Conservation (phyloP, 2,329 filamentous ascomycete genomes). For the Botryotinia globosa region DNA sequence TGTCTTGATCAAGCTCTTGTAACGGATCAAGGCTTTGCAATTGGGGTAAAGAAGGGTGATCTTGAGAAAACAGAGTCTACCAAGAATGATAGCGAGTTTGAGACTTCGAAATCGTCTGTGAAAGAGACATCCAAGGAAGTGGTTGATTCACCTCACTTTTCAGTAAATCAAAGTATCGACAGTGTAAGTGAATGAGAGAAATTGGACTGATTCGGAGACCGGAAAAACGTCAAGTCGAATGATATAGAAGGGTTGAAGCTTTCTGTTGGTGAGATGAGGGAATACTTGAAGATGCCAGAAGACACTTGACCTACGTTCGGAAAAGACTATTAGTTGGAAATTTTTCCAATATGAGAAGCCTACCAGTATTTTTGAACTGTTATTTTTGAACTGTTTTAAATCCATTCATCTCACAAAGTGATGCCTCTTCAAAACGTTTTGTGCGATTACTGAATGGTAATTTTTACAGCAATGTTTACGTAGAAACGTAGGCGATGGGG, state of each 20-base stretch:
- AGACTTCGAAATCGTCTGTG: background rate
- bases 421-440: background rate
- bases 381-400: background rate
- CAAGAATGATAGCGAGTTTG: background rate
- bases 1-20: slow-evolving; percentile 45
- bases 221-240: background rate
- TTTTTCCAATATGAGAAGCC: background rate
- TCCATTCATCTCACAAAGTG: background rate
- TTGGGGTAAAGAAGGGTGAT: background rate
- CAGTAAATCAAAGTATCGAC: background rate
- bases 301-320: background rate
- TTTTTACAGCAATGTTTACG: background rate
- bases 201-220: background rate
- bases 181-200: background rate
- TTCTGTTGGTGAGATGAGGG: background rate
- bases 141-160: background rate
- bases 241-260: background rate
- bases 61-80: background rate
- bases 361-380: background rate
- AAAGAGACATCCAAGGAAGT: background rate
- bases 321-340: background rate
- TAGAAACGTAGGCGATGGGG: background rate
- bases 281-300: background rate
- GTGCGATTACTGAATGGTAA: background rate
- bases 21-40: slow-evolving; percentile 43